Conservation (phyloP, 2,329 filamentous ascomycete species). For the Fusarium abutilonis region DNA sequence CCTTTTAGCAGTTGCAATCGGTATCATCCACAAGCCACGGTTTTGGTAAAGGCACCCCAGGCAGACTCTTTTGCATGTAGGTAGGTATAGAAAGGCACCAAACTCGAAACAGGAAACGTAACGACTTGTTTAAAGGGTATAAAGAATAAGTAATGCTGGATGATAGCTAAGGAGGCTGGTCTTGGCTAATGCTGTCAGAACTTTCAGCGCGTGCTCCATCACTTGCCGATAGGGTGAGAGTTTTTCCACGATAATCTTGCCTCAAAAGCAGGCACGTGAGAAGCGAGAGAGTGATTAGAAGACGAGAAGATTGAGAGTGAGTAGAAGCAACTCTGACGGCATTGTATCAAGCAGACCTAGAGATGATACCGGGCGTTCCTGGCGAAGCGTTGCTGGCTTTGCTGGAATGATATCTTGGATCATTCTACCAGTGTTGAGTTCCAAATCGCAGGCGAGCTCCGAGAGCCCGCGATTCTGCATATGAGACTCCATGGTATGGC, state of each 20-base stretch:
- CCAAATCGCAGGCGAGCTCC: not conserved
- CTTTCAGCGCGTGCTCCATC: slow-evolving; percentile 50
- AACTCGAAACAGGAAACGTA: not conserved
- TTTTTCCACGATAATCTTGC: slow-evolving; percentile 31
- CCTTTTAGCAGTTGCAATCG: not conserved
- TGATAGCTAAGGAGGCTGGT: slow-evolving; percentile 30
- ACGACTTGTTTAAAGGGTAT: not conserved
- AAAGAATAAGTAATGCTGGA: slow-evolving; percentile 28
- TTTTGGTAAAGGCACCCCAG: not conserved
- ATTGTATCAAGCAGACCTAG: not conserved
- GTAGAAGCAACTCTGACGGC: not conserved
- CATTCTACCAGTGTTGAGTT: not conserved
- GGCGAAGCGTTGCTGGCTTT: not conserved
- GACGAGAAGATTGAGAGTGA: slow-evolving; percentile 34
- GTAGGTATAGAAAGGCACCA: not conserved
- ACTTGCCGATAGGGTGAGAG: slow-evolving; percentile 52
- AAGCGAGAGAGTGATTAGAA: slow-evolving; percentile 40
- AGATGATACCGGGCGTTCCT: not conserved
- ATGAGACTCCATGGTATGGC: too few species aligned
- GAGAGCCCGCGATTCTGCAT: too few species aligned
- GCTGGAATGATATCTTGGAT: not conserved
- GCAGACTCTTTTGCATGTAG: not conserved
- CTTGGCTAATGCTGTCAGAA: slow-evolving; percentile 31
- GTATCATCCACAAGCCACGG: not conserved
- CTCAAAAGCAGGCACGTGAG: slow-evolving; percentile 33